Evolutionary conservation across 192 early-diverging fungal species (phyloP), one percentile per base, ranked within the genome.

Genomic region (Umbelopsis ramanniana): DNA sequence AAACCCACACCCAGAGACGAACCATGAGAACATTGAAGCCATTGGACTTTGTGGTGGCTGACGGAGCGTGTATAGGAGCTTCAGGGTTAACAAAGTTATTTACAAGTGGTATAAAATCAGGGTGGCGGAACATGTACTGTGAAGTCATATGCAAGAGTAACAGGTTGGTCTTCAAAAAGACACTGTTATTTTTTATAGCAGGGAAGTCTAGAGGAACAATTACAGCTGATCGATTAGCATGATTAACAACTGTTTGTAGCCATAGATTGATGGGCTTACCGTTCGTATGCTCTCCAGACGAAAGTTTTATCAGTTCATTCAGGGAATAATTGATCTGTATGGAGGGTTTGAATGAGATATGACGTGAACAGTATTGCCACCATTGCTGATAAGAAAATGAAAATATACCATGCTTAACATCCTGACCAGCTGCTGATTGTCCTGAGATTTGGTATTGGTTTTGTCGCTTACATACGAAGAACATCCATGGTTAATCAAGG

Each of bases 81-180:
- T 79, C 77, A 15, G 70, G 70, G 21, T n/a, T 29, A 5, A 40
- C 54, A 68, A 74, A 79, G 35, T 74, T 74, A 55, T 74, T 79
- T 35, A 79, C 72, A 46, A 79, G 63, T 57, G 77, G 72, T 57
- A 79, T 72, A 52, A 79, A 79, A 57, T 79, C 77, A 7, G 77
- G 60, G 46, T 79, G 77, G 37, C 77, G 73, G 38, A 74, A 79
- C 24, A 74, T 67, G 45, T 79, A 79, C 2, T 67, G 46, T 8
- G 71, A 71, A 5, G 77, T 54, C 67, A 73, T 79, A 48, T 63
- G 48, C 10, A 79, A 48, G 9, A 79, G 38, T 14, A 57, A 63
- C 15, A 54, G 6, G 11, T 74, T 38, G 1, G 33, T 48, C 21
- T 71, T 52, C 45, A 29, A 50, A 22, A 79, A 53, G n/a, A 24